Evolutionary conservation across 345 rosid species (phyloP).

Genomic region (Euphorbia tirucalli): DNA sequence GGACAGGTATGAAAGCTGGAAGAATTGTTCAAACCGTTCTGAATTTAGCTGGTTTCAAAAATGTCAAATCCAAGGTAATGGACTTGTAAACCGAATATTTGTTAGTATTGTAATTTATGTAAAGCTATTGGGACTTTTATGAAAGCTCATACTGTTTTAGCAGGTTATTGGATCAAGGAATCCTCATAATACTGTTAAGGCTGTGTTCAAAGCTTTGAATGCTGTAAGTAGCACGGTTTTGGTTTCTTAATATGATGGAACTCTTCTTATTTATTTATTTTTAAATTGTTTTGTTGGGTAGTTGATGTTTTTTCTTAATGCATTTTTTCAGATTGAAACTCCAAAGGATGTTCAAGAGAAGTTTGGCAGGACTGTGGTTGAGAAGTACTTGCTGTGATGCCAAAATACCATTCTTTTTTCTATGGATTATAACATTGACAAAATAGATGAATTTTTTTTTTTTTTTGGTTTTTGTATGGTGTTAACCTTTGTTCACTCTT

Average conservation of each 20-base stretch:
- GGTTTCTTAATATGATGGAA: background rate
- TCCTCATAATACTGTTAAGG: slow-evolving; percentile 90
- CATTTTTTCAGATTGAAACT: slow-evolving; percentile 65
- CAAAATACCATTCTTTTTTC: background rate
- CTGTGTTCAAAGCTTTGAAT: slow-evolving; percentile 85
- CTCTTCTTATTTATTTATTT: background rate
- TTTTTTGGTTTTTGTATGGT: background rate
- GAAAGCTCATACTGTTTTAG: slow-evolving; percentile 11
- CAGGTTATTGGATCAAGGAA: slow-evolving; percentile 95
- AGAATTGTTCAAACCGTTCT: slow-evolving; percentile 71
- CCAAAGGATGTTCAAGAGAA: slow-evolving; percentile 92
- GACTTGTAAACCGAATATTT: background rate
- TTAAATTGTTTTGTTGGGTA: background rate
- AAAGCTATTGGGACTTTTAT: background rate
- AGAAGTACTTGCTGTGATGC: slow-evolving; percentile 63
- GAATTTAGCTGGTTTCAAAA: slow-evolving; percentile 86
- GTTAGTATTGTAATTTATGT: background rate
- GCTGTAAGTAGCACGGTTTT: slow-evolving; percentile 53
- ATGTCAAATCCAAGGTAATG: slow-evolving; percentile 86
- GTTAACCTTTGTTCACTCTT: background rate
- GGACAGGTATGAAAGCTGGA: slow-evolving; percentile 92
- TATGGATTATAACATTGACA: background rate
- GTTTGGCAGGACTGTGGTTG: slow-evolving; percentile 90
- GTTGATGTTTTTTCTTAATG: background rate
- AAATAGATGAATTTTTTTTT: background rate